Evolutionary conservation across 2,329 filamentous ascomycete species (phyloP).

Genomic region (Pseudogymnoascus sp.): DNA sequence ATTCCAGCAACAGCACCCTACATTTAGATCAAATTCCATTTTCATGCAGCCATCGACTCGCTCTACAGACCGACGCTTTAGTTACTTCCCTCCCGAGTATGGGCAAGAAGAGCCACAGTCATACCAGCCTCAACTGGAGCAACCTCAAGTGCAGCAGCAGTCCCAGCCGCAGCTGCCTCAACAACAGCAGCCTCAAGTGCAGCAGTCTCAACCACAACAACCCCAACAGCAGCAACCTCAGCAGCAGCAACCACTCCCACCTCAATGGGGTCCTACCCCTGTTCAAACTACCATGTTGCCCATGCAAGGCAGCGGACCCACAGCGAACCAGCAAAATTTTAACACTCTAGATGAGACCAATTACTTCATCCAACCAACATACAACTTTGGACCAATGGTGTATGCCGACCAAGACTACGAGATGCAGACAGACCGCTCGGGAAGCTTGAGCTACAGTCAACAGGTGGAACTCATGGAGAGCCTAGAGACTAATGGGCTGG

Average conservation of each 20-base stretch:
- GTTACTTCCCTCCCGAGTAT: constrained; percentile 55
- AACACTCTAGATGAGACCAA: constrained; percentile 20
- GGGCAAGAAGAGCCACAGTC: not conserved
- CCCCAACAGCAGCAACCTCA: not conserved
- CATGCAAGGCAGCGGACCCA: not conserved
- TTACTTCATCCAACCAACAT: constrained; percentile 26
- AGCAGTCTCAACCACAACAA: not conserved
- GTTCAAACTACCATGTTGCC: constrained; percentile 1
- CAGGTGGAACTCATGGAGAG: constrained; percentile 77
- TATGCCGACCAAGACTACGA: constrained; percentile 37
- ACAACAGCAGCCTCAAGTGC: not conserved
- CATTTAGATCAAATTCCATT: constrained; percentile 62
- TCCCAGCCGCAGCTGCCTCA: not conserved
- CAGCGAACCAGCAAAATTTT: not conserved
- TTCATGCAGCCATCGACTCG: constrained; percentile 52
- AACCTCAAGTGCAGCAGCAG: not conserved
- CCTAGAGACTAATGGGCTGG: constrained; percentile 62
- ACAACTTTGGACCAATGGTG: constrained; percentile 24
- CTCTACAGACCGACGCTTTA: constrained; percentile 50
- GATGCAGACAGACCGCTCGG: constrained; percentile 48
- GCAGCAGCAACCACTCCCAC: constrained; percentile 23
- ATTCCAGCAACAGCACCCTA: constrained; percentile 32
- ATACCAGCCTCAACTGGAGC: not conserved
- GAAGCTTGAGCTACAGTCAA: constrained; percentile 70
- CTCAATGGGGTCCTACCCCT: constrained; percentile 24